Base-by-base conservation (phyloP, 768 basidiomycete species). In the Rhodosporidiobolus odoratus region DNA sequence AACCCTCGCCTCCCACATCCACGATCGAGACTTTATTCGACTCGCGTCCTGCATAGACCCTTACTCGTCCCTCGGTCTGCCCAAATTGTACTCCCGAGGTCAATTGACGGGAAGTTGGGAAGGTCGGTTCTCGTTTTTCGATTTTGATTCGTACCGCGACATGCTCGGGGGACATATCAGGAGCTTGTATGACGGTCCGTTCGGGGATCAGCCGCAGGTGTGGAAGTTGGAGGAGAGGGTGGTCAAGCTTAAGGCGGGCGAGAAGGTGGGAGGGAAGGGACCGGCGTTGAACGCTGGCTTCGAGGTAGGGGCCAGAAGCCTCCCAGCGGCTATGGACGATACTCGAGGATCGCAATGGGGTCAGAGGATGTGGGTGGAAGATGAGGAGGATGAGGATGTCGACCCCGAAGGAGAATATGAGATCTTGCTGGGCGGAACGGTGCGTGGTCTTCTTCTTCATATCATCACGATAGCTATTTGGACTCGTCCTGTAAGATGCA, bases 141-240 rank as follows among this genome's bases (percentile, higher is more conserved):
- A 89, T 12, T 97, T 95, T 76, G 87, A 88, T 32, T 84, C 84
- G 30, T 83, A 94, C 66, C 83, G 80, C 57, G 81, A 80, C 67
- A 82, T 81, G 80, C 74, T 82, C 16, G 78, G 77, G 30, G 81
- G 81, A 1, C 75, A 79, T 47, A 75, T 75, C 6, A 79, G 84
- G 0, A 82, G 84, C 15, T 80, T 95, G n/a, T 86, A 89, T 74
- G 85, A 86, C 52, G 88, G 88, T 54, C 82, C 87, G 58, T 86
- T 90, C 35, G 91, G 89, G 1, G 85, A 88, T 74, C 92, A 97
- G 79, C 86, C 85, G 25, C 93, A 96, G 77, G 91, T 91, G 0
- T 95, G 92, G 92, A 88, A 87, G 76, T 80, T 96, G 34, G 76
- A 75, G 59, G 52, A 75, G 43, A 40, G 68, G 50, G 43, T 76